Evolutionary conservation across 2,329 filamentous ascomycete genomes (phyloP).

Genomic region (Penicillium brevicompactum): DNA sequence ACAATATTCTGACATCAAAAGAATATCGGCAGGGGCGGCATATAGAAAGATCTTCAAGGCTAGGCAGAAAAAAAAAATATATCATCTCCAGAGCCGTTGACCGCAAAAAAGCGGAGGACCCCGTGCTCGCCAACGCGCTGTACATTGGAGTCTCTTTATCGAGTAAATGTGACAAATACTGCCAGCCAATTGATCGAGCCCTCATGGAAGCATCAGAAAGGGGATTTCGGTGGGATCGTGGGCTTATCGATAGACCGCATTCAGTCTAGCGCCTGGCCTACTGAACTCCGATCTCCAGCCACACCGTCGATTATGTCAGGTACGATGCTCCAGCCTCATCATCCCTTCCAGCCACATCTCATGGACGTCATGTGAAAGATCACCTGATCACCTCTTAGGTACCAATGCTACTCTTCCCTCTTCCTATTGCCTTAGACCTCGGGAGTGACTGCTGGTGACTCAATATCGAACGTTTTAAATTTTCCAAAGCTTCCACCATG

Average conservation of each 20-base stretch:
- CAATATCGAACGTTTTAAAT: conserved; percentile 1
- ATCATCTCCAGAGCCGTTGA: conserved; percentile 6
- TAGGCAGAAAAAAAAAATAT: conserved; percentile 11
- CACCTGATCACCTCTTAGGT: conserved; percentile 9
- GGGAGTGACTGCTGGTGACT: background rate
- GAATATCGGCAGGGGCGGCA: conserved; percentile 13
- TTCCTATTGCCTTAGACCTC: background rate
- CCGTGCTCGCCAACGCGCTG: conserved; percentile 26
- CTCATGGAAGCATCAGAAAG: conserved; percentile 13
- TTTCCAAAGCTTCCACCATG: conserved; percentile 13
- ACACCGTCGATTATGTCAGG: background rate
- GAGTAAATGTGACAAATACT: conserved; percentile 28
- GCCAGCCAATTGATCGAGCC: conserved; percentile 22
- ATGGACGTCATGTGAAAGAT: conserved; percentile 19
- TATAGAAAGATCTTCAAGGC: background rate
- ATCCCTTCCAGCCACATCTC: conserved; percentile 11
- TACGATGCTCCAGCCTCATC: conserved; percentile 5
- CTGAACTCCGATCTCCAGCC: background rate
- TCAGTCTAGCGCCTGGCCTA: background rate
- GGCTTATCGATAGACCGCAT: conserved; percentile 20
- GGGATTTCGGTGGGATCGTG: conserved; percentile 23
- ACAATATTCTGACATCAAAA: background rate
- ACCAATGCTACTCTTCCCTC: background rate
- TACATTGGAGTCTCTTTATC: conserved; percentile 28
- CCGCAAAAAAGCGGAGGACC: conserved; percentile 15